Conservation (phyloP, 148 eudicot genomes). For the Rhododendron simsii region DNA sequence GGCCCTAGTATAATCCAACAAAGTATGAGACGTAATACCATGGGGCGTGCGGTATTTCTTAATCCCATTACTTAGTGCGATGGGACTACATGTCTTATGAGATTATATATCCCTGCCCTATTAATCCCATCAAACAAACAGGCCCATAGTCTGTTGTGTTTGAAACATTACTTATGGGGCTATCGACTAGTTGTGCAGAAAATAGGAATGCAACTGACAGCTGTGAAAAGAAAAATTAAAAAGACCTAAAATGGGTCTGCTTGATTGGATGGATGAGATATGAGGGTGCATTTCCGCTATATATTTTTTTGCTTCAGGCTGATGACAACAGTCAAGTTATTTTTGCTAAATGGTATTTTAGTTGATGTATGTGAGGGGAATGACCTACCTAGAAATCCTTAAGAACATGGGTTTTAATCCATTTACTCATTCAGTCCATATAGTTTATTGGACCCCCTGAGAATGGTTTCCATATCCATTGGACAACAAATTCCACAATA, state of each 20-base stretch:
- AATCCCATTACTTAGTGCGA: background rate
- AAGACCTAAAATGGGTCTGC: background rate
- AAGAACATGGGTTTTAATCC: too few species aligned
- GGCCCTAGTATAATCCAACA: background rate
- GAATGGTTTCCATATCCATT: background rate
- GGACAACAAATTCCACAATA: background rate
- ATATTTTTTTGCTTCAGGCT: too few species aligned
- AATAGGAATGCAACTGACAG: background rate
- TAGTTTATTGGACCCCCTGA: too few species aligned
- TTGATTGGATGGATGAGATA: too few species aligned
- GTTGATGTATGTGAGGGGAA: too few species aligned
- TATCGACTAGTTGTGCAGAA: background rate
- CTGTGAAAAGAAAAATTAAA: background rate
- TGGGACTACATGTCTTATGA: background rate
- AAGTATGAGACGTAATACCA: background rate
- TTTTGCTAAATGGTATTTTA: too few species aligned
- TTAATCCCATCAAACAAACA: background rate
- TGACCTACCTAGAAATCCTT: too few species aligned
- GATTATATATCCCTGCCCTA: background rate
- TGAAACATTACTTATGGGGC: background rate
- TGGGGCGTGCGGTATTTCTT: background rate
- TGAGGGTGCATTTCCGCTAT: too few species aligned
- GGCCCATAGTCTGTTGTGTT: background rate
- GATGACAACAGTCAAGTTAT: too few species aligned
- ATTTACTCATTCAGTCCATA: too few species aligned